Evolutionary conservation across 2,329 filamentous ascomycete genomes (phyloP).

Genomic region (Fusarium sublunatum): DNA sequence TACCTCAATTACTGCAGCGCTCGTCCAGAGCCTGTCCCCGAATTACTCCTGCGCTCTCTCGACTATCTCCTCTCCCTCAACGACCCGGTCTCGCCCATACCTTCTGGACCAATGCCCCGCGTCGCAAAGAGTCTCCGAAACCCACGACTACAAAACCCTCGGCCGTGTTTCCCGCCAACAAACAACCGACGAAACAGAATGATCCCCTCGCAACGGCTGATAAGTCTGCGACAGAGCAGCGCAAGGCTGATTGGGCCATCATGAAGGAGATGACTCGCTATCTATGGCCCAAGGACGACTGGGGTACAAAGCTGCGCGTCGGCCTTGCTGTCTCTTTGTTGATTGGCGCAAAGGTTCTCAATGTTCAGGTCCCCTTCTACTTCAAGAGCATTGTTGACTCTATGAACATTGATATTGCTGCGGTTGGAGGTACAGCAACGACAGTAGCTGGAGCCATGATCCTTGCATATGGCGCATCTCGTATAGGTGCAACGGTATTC

Average conservation of each 20-base stretch:
- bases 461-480: slow-evolving; percentile 87
- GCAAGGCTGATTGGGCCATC: slow-evolving; percentile 97
- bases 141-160: slow-evolving; percentile 36
- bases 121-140: slow-evolving; percentile 45
- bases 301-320: slow-evolving; percentile 81
- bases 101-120: slow-evolving; percentile 49
- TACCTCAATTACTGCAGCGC: slow-evolving; percentile 52
- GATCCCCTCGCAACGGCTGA: slow-evolving; percentile 51
- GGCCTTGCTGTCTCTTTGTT: slow-evolving; percentile 85
- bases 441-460: slow-evolving; percentile 94
- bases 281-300: slow-evolving; percentile 89
- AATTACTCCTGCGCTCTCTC: slow-evolving; percentile 45
- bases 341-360: slow-evolving; percentile 91
- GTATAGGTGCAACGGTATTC: slow-evolving; percentile 89
- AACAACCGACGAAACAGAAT: slow-evolving; percentile 37
- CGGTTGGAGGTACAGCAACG: slow-evolving; percentile 86
- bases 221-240: slow-evolving; percentile 81
- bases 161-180: slow-evolving; percentile 33
- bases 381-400: slow-evolving; percentile 98
- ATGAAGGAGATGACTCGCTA: slow-evolving; percentile 98
- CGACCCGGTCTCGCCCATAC: slow-evolving; percentile 43
- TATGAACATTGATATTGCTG: slow-evolving; percentile 95
- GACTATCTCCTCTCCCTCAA: slow-evolving; percentile 46
- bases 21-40: slow-evolving; percentile 49
- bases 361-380: slow-evolving; percentile 98